These are phyloP conservation scores for Tolypocladium guangdongense DNA, from an alignment of 2,329 filamentous ascomycete genomes.

Conservation along the genomic window DNA sequence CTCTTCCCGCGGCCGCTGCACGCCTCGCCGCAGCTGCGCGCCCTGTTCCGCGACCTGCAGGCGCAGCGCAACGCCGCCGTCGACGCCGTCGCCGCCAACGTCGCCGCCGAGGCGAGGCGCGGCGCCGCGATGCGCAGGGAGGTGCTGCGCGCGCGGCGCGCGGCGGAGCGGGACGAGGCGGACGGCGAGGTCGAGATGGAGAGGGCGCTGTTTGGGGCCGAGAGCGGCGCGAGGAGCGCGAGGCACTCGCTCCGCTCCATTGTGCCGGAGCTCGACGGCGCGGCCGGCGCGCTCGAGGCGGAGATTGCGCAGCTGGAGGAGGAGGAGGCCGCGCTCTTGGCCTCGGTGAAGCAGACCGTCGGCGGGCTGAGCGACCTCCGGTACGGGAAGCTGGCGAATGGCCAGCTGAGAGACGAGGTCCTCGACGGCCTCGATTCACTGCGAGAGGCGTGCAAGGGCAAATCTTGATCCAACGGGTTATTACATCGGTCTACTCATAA, in stretches of 20 bases:
- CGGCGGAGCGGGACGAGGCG: constrained; percentile 41
- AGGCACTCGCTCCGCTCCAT: constrained; percentile 55
- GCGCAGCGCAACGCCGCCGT: constrained; percentile 58
- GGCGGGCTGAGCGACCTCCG: constrained; percentile 71
- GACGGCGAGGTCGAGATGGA: constrained; percentile 57
- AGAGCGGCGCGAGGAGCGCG: constrained; percentile 30
- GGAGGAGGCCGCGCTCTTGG: constrained; percentile 49
- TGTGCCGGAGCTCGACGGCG: constrained; percentile 57
- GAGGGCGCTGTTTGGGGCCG: constrained; percentile 46
- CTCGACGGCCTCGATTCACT: constrained; percentile 47
- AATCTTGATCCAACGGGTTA: constrained; percentile 13
- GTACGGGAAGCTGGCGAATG: constrained; percentile 63
- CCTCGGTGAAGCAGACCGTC: constrained; percentile 53
- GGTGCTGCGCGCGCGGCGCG: constrained; percentile 41
- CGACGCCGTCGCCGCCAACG: constrained; percentile 54
- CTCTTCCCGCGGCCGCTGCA: constrained; percentile 63
- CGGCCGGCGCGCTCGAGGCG: constrained; percentile 52
- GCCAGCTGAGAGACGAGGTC: constrained; percentile 53
- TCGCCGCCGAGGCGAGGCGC: constrained; percentile 51
- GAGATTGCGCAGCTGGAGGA: constrained; percentile 56
- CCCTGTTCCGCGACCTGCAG: constrained; percentile 71
- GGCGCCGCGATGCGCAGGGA: constrained; percentile 48
- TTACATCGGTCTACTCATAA: background rate
- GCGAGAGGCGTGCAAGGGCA: constrained; percentile 49
- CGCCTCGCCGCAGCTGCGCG: constrained; percentile 53